Evolutionary conservation across 2,329 filamentous ascomycete genomes (phyloP), one percentile per base, ranked within the genome.

Genomic region (Alternaria novae-zelandiae): DNA sequence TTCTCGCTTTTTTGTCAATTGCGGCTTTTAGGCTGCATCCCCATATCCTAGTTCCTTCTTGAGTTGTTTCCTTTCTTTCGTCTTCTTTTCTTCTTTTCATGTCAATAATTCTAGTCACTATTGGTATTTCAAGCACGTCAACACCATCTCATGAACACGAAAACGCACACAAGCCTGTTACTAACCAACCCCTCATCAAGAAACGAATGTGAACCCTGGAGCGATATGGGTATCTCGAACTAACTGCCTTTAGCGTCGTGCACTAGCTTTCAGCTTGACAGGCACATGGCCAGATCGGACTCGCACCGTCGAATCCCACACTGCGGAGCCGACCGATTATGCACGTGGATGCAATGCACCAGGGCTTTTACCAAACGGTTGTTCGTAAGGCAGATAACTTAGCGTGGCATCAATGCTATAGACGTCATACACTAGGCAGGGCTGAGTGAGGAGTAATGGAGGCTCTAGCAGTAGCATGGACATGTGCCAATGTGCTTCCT

Each of bases 261-360:
- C 49, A 53, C 49, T 53, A 53, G 36, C 28, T 20, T 36, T 23
- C 28, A 41, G 49, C 49, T 53, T 23, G 49, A 53, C 30, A 41
- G 30, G 30, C 49, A 53, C 49, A 20, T 53, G 49, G 36, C 36
- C 49, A 23, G 23, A 21, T 53, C 9, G 30, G 25, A 21, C 9
- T 17, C 49, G 49, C 15, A 41, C 49, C 49, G 32, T 36, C 57
- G 26, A 61, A 64, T 64, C 61, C 61, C 41, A 44, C 26, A 41
- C 57, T 25, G 36, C 54, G 57, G 61, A 61, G 51, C 47, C 49
- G 49, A 53, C 49, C 49, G 30, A 23, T 53, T 15, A 53, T 53
- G 49, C 49, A 53, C 13, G 30, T 53, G 49, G 49, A 41, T 41
- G 36, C 32, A 30, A 36, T 53, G 30, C 21, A 53, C 6, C 49